Conservation (phyloP, 2,329 filamentous ascomycete genomes). For the Aureobasidium sp. region DNA sequence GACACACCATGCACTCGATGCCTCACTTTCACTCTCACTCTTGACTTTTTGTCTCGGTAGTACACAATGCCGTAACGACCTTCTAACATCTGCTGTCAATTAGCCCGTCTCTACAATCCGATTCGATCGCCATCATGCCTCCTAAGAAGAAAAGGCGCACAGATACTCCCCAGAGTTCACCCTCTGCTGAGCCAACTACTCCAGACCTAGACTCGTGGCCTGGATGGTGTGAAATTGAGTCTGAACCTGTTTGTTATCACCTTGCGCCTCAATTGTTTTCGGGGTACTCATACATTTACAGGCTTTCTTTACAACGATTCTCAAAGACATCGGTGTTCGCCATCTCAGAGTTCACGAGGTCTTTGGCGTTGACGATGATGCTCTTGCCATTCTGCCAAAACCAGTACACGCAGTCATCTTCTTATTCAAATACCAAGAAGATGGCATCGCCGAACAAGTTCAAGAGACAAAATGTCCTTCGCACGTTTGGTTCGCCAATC, state of each 20-base stretch:
- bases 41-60: background rate
- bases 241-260: constrained; percentile 60
- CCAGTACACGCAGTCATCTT: constrained; percentile 84
- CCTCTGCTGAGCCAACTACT: constrained; percentile 38
- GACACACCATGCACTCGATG: background rate
- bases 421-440: constrained; percentile 61
- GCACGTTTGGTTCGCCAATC: constrained; percentile 91
- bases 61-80: too few species aligned
- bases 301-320: constrained; percentile 64
- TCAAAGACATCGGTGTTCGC: constrained; percentile 67
- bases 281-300: background rate
- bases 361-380: constrained; percentile 60
- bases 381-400: constrained; percentile 54
- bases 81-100: too few species aligned
- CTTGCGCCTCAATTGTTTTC: background rate
- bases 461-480: constrained; percentile 48
- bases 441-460: constrained; percentile 37
- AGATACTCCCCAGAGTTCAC: constrained; percentile 19
- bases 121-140: constrained; percentile 7
- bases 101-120: too few species aligned
- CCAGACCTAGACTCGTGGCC: constrained; percentile 55
- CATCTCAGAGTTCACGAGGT: constrained; percentile 70
- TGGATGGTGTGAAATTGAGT: constrained; percentile 79
- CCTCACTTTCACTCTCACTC: background rate
- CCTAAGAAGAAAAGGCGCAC: constrained; percentile 17